Base-by-base conservation (phyloP, 257 asterid species). In the Fraxinus excelsior region DNA sequence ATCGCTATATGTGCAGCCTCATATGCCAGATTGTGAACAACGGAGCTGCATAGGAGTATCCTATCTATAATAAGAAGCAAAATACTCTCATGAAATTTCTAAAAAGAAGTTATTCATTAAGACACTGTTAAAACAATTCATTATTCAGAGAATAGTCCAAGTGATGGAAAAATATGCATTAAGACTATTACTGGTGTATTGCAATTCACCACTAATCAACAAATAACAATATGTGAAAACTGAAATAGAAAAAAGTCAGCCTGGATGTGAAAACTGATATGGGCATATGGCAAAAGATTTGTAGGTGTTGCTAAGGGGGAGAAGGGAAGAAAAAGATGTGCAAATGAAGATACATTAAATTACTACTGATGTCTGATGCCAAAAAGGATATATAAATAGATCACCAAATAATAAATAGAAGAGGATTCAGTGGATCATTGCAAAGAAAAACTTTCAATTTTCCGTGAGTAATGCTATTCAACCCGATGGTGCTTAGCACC, bases 1-100 rank as follows among this genome's bases (percentile, higher is more conserved):
- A 90, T 87, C 25, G 96, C 97, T 46, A 87, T 84, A 79, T 92
- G 88, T 65, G 96, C 99, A 72, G 99, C 98, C 74, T 89, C 87
- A 46, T 88, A 90, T 60, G 92, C 98, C 37, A 96, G 83, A 66
- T 86, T 90, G 87, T 96, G 97, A 85, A 91, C 95, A 38, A 93
- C 90, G 65, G 99, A 96, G 83, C 97, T 90, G 88, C 97, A 93
- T 88, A 93, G 90, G 84, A 96, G 97, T 80, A 91, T 93, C 10
- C 94, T 84, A 53, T 96, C 97, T 1, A 75, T 46, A 18, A 51
- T 37, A 72, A 14, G 1, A 34, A 12, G 31, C 29, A 49, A 49
- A 29, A 46, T 51, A 14, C 3, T 16, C 4, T 11, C 11, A 44
- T 44, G 53, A 44, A 51, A 21, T 51, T 51, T 51, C 60, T 4